Base-by-base conservation (phyloP, 2,329 filamentous ascomycete genomes). In the Exophiala viscosa region DNA sequence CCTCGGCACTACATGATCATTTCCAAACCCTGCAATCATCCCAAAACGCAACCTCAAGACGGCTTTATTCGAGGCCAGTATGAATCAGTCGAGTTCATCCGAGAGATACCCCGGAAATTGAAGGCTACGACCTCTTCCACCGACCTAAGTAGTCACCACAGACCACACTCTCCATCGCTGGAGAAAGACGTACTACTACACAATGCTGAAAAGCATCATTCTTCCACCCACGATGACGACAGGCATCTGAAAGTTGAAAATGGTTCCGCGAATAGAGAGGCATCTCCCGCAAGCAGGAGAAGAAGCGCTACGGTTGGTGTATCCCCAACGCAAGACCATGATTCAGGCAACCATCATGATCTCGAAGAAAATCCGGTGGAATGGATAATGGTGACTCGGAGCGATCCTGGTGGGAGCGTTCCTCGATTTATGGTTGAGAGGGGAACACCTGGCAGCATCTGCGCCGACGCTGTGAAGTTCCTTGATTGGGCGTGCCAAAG, bases 331-430 rank as follows among this genome's bases (percentile, higher is more conserved):
- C 48, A 31, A 38, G 28, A n/a, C n/a, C 38, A 17, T 15, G 52
- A 55, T 28, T 42, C 39, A 8, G 42, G 34, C 13, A 39, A 53
- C 15, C 54, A 54, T 20, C 57, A 71, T n/a, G 74, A 80, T 32
- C 70, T 74, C 2, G 81, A 84, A 58, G 69, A 72, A 7, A 85
- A 85, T 59, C 83, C 84, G 0, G 79, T 96, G 1, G 90, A 96
- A 68, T 96, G 90, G 90, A 81, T 93, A 55, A 96, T 96, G 90
- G 83, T 95, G 14, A 95, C 90, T 1, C 79, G 90, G 44, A 92
- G 87, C 67, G 90, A 96, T 62, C 90, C 90, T 2, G 90, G 90
- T 9, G 90, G 90, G 47, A 92, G 84, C 54, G 90, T 96, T 14
- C 90, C 90, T 1, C 81, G 88, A 11, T 95, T 93, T 71, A 85